Conservation (phyloP, 805 yeast genomes). For the Saccharomycopsis microspora region DNA sequence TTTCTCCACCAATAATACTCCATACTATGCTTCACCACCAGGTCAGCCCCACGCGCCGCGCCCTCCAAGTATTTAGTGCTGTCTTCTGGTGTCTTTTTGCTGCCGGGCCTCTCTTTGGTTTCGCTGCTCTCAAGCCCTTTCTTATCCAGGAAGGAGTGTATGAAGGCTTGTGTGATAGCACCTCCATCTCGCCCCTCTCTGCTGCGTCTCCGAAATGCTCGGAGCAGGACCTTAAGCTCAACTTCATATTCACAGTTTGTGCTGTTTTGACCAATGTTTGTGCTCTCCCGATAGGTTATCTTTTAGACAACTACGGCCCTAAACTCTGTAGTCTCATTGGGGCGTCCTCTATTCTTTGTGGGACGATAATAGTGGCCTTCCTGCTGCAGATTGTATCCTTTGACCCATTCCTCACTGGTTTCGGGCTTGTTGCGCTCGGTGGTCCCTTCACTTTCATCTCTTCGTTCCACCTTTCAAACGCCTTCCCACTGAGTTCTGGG, state of each 20-base stretch:
- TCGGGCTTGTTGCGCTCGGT: constrained; percentile 68
- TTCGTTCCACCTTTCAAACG: constrained; percentile 79
- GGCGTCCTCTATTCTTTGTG: constrained; percentile 42
- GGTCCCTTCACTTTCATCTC: constrained; percentile 93
- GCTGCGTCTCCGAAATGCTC: constrained; percentile 33
- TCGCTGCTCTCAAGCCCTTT: constrained; percentile 87
- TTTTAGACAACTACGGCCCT: constrained; percentile 79
- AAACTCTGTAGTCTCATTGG: constrained; percentile 70
- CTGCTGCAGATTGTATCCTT: constrained; percentile 23
- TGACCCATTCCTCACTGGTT: constrained; percentile 70
- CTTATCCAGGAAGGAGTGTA: constrained; percentile 71
- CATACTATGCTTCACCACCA: constrained; percentile 5
- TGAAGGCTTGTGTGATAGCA: constrained; percentile 36
- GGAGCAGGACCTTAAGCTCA: constrained; percentile 72
- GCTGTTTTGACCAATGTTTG: constrained; percentile 79
- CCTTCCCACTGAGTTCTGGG: constrained; percentile 77
- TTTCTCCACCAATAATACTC: too few species aligned
- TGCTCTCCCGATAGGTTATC: constrained; percentile 73
- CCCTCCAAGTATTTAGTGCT: constrained; percentile 59
- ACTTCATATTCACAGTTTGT: constrained; percentile 73
- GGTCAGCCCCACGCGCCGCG: constrained; percentile 7
- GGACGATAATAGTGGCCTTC: constrained; percentile 36
- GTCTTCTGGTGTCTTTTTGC: constrained; percentile 80
- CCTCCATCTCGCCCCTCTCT: background rate
- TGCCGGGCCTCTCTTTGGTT: constrained; percentile 94